Evolutionary conservation across 2,329 filamentous ascomycete genomes (phyloP).

Genomic region (Trichoderma oligosporum): DNA sequence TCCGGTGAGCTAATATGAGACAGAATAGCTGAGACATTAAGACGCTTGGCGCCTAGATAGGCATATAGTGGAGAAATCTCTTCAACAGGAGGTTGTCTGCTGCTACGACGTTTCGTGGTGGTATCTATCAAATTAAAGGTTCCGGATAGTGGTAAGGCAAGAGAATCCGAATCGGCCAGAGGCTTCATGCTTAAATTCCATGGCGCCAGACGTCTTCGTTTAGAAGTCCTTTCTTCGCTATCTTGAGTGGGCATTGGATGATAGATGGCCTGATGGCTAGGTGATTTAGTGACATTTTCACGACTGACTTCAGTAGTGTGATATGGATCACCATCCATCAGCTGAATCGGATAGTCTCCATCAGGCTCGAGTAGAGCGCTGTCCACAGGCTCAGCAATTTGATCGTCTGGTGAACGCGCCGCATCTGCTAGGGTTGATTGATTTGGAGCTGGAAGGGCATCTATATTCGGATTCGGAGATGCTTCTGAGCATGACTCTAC

Average conservation of each 20-base stretch:
- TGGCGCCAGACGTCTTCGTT: constrained; percentile 30
- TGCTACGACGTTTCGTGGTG: too few species aligned
- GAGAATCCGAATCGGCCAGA: neutral
- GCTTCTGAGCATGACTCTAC: neutral
- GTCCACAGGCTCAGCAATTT: neutral
- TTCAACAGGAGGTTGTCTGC: too few species aligned
- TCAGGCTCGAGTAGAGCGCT: neutral
- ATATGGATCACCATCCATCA: neutral
- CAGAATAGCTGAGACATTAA: constrained; percentile 27
- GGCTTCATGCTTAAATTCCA: constrained; percentile 22
- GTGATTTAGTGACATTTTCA: neutral
- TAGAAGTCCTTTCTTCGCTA: constrained; percentile 21
- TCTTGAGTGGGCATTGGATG: neutral
- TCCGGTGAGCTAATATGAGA: constrained; percentile 25
- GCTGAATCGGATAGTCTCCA: neutral
- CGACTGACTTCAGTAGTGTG: neutral
- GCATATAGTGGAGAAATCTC: constrained; percentile 22
- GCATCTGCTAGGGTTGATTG: neutral
- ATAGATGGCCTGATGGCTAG: neutral
- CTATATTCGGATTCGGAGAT: neutral
- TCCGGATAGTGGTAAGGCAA: constrained; percentile 16
- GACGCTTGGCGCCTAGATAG: constrained; percentile 36
- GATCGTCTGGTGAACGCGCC: neutral
- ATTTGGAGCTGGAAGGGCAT: neutral
- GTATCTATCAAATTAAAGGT: constrained; percentile 3